Conservation (phyloP, 768 basidiomycete species). For the Boletellus emodensis region DNA sequence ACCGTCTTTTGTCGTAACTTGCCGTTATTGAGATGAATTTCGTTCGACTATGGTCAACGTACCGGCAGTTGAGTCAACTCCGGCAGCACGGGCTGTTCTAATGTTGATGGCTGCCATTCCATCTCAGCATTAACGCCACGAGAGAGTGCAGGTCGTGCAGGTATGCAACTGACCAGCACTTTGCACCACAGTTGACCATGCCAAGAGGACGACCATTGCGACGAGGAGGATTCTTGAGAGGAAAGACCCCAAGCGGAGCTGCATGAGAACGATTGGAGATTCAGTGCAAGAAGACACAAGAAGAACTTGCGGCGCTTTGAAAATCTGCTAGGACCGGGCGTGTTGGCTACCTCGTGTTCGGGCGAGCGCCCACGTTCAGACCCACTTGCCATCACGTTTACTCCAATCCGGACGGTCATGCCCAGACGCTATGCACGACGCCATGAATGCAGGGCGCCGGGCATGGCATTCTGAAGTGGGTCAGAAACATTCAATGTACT, state of each 20-base stretch:
- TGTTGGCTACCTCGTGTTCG: no score
- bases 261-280: constrained; percentile 3
- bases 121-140: not conserved
- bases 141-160: not conserved
- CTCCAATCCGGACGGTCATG: no score
- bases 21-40: not conserved
- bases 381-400: no score
- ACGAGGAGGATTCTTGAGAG: not conserved
- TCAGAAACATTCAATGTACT: no score
- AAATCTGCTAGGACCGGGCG: not conserved
- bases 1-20: not conserved
- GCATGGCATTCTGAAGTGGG: no score
- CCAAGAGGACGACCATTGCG: not conserved
- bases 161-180: constrained; percentile 9
- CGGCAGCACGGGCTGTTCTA: not conserved
- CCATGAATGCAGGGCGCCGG: no score
- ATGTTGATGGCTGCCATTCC: not conserved
- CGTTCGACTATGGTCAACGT: not conserved
- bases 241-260: not conserved
- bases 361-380: no score
- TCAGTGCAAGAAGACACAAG: not conserved
- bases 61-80: not conserved
- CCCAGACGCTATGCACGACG: no score
- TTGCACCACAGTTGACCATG: constrained; percentile 5
- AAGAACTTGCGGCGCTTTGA: not conserved